Conservation (phyloP, 1,284 basidiomycete genomes). For the Phellinidium pouzarii region DNA sequence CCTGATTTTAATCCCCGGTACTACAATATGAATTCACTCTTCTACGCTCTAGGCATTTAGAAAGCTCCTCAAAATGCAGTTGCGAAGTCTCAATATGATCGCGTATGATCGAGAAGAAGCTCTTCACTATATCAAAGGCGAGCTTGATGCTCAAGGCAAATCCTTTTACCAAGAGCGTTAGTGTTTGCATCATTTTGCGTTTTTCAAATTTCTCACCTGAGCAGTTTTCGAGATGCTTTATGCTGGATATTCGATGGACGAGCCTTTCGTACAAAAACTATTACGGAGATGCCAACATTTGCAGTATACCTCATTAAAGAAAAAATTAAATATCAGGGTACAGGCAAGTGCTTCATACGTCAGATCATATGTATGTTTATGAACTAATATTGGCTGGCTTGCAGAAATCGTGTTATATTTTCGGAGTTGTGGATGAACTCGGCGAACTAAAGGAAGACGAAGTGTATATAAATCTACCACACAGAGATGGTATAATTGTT, state of each 20-base stretch:
- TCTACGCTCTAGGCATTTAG: slow-evolving; percentile 19
- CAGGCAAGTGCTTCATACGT: slow-evolving; percentile 16
- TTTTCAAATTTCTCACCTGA: background rate
- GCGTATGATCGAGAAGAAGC: slow-evolving; percentile 21
- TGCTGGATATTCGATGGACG: slow-evolving; percentile 24
- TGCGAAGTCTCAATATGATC: slow-evolving; percentile 22
- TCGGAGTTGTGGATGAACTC: slow-evolving; percentile 24
- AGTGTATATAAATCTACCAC: slow-evolving; percentile 25
- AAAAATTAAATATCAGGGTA: slow-evolving; percentile 24
- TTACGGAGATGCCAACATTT: slow-evolving; percentile 19
- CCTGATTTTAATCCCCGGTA: background rate
- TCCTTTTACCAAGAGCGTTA: slow-evolving; percentile 22
- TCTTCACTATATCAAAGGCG: slow-evolving; percentile 22
- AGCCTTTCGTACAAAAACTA: slow-evolving; percentile 21
- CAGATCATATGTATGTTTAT: background rate
- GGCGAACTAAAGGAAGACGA: slow-evolving; percentile 23
- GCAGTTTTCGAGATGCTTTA: slow-evolving; percentile 25
- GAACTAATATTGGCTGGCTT: background rate
- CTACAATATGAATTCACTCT: background rate
- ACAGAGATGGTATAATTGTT: slow-evolving; percentile 19
- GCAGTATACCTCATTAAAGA: slow-evolving; percentile 18
- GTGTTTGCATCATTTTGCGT: slow-evolving; percentile 6
- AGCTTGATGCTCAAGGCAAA: slow-evolving; percentile 21
- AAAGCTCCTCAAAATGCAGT: slow-evolving; percentile 20
- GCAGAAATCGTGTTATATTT: slow-evolving; percentile 22